Base-by-base conservation (phyloP, 2,329 filamentous ascomycete species). In the Dactylellina leptospora region DNA sequence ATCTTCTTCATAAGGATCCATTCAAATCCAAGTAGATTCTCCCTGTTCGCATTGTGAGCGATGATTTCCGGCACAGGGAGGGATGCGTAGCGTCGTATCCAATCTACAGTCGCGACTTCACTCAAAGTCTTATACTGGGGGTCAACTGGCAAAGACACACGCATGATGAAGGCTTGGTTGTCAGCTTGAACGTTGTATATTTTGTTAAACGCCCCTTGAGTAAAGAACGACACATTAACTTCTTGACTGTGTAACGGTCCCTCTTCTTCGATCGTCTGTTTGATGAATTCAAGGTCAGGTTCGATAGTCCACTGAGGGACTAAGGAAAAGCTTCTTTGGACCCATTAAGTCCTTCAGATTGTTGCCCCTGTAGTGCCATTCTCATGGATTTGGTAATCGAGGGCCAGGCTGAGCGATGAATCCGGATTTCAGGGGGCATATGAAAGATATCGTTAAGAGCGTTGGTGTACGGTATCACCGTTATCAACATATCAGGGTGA, bases 1-100 rank as follows among this genome's bases (percentile, higher is more conserved):
- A 79, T 71, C 23, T 72, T 48, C 30, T 75, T 69, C 78, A 78
- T 78, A 4, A 79, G 58, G 9, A 79, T 76, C 78, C 78, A 79
- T 64, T 79, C 78, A 10, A 76, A 77, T 0, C 78, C 78, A 13
- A 78, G 53, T 0, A 75, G 71, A 18, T 76, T 78, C 16, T 76
- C 40, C 10, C 74, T 59, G 0, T 75, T 74, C 0, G 76, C 55
- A 36, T 77, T 74, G 22, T 28, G 11, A 9, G 38, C 16, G 4
- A 79, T 74, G 2, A 54, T 64, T 2, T 28, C 3, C 9, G 78
- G 78, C 1, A 78, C 74, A 1, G 76, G 77, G 1, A 79, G 64
- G 3, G 30, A 63, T 1, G 77, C 78, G 48, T 77, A 74, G 4
- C 58, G 25, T 1, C 48, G 1, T 1, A 77, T 64, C 76, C 76